Evolutionary conservation across 2,329 filamentous ascomycete species (phyloP).

Genomic region (Claviceps africana): DNA sequence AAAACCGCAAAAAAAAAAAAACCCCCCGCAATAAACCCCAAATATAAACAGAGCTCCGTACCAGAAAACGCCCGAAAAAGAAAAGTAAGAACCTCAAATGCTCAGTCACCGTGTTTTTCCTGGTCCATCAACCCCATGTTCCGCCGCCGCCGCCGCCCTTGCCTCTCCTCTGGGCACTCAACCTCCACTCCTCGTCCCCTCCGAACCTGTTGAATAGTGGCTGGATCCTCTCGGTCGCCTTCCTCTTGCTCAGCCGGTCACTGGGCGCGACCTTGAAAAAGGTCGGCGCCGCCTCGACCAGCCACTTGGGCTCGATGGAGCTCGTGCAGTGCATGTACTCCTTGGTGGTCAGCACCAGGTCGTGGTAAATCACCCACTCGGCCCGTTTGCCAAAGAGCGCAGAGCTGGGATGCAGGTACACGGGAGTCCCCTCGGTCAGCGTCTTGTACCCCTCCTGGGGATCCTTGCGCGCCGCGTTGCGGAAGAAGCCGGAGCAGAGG

Average conservation of each 20-base stretch:
- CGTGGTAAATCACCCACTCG: slow-evolving; percentile 92
- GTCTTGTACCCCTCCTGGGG: slow-evolving; percentile 97
- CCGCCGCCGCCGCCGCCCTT: slow-evolving; percentile 75
- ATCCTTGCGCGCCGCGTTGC: slow-evolving; percentile 87
- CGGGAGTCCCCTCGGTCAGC: slow-evolving; percentile 83
- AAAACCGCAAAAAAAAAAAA: no score
- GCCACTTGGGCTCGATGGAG: slow-evolving; percentile 81
- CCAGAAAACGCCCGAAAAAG: no score
- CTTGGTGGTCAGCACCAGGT: slow-evolving; percentile 80
- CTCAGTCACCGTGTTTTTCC: no score
- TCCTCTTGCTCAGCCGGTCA: slow-evolving; percentile 75
- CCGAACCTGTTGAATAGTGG: slow-evolving; percentile 88
- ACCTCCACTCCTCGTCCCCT: slow-evolving; percentile 85
- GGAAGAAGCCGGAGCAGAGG: slow-evolving; percentile 87
- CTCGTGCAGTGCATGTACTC: slow-evolving; percentile 98
- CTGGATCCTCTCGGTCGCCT: slow-evolving; percentile 88
- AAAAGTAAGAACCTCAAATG: no score
- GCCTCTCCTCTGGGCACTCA: slow-evolving; percentile 75
- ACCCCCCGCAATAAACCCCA: no score
- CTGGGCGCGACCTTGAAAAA: slow-evolving; percentile 96
- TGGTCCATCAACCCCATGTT: slow-evolving; percentile 68
- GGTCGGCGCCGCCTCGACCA: slow-evolving; percentile 92
- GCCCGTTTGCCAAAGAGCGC: slow-evolving; percentile 90
- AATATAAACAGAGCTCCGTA: no score
- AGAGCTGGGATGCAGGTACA: slow-evolving; percentile 85